These are phyloP conservation scores for Phyllosticta citribraziliensis DNA, from an alignment of 2,329 filamentous ascomycete genomes.

Conservation along the genomic window DNA sequence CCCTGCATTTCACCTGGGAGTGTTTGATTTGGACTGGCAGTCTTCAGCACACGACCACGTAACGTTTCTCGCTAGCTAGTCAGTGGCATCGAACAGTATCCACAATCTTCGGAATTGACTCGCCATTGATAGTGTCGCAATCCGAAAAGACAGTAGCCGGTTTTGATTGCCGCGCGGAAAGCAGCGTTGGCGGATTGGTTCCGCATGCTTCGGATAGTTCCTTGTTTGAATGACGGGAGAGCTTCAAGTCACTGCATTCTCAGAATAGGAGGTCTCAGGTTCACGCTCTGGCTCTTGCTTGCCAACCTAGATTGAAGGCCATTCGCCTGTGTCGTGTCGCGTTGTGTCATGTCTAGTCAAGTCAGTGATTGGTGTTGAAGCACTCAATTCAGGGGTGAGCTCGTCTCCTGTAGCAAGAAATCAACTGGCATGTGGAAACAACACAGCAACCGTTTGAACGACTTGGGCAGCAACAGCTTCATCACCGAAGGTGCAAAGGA, in stretches of 20 bases:
- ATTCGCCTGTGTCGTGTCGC: no score
- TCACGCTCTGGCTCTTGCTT: no score
- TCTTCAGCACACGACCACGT: background rate
- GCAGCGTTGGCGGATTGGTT: background rate
- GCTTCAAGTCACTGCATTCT: no score
- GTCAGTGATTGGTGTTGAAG: no score
- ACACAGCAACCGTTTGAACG: no score
- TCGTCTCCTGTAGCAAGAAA: no score
- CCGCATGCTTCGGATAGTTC: background rate
- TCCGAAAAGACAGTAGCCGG: background rate
- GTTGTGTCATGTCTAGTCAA: no score
- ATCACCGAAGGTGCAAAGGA: background rate
- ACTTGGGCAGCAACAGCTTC: no score
- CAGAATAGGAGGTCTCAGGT: no score
- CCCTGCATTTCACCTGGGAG: background rate
- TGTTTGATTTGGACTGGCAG: background rate
- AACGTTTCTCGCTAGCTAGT: background rate
- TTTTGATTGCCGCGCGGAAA: background rate
- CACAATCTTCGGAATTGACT: background rate
- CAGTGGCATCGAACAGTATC: background rate
- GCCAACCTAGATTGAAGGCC: no score
- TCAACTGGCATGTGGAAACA: no score
- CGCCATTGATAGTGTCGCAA: background rate
- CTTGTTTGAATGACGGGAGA: background rate
- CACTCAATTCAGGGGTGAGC: no score